phyloP scores from a whole-genome alignment of 2,329 filamentous ascomycete genomes.

The Epichloe coenophiala region DNA sequence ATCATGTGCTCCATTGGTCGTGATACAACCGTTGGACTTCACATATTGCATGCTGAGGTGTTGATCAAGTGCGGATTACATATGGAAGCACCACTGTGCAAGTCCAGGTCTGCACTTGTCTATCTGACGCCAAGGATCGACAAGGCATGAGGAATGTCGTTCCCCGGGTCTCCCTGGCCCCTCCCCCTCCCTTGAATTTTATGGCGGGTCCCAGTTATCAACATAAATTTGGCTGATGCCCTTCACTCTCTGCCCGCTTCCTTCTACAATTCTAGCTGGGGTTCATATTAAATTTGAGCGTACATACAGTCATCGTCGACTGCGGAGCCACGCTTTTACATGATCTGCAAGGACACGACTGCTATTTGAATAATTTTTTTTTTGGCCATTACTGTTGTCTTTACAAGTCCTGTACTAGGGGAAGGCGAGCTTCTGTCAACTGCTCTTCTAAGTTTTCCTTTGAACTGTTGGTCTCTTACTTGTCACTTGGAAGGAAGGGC shows the following conservation, averaged over 20 bases:
- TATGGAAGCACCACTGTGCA: too few relatives aligned
- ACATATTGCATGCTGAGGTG: too few relatives aligned
- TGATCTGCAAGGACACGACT: not conserved
- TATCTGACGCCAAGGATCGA: not conserved
- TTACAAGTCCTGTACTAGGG: not conserved
- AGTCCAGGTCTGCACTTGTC: too few relatives aligned
- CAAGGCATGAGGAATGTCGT: not conserved
- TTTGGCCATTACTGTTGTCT: not conserved
- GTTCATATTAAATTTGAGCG: not conserved
- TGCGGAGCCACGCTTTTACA: not conserved
- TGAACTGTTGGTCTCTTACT: not conserved
- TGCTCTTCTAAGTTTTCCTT: not conserved
- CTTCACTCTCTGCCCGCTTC: not conserved
- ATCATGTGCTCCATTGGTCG: too few relatives aligned
- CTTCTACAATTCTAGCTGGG: too few relatives aligned
- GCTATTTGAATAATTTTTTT: not conserved
- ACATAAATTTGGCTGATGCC: not conserved
- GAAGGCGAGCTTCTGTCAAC: not conserved
- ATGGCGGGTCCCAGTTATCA: not conserved
- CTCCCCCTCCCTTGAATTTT: not conserved
- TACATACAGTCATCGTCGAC: not conserved
- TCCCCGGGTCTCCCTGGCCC: not conserved
- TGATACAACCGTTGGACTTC: too few relatives aligned
- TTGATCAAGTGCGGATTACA: too few relatives aligned
- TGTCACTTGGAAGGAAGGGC: not conserved